Evolutionary conservation across 192 early-diverging fungal genomes (phyloP).

Genomic region (Obelidium mucronatum): DNA sequence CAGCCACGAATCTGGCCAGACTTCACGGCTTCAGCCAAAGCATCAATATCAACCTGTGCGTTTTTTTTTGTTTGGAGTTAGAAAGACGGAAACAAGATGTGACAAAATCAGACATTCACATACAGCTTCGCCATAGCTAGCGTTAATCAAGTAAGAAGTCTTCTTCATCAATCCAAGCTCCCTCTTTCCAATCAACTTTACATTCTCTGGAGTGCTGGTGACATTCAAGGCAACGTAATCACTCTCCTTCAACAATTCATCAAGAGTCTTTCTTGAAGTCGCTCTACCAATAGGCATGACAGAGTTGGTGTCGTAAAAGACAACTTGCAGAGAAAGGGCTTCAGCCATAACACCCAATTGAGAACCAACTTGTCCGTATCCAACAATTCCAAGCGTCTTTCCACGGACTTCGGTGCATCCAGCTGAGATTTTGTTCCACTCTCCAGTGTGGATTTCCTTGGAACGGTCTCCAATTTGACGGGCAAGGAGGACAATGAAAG

Average conservation of each 20-base stretch:
- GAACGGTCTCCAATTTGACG: slow-evolving; percentile 56
- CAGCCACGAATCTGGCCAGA: slow-evolving; percentile 50
- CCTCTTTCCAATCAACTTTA: slow-evolving; percentile 51
- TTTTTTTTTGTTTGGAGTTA: not conserved
- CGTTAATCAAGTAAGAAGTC: slow-evolving; percentile 52
- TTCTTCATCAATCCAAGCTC: slow-evolving; percentile 60
- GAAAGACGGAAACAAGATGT: slow-evolving; percentile 5
- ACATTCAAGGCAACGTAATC: slow-evolving; percentile 57
- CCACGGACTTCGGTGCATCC: slow-evolving; percentile 58
- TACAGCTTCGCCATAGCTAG: slow-evolving; percentile 48
- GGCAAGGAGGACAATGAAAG: slow-evolving; percentile 49
- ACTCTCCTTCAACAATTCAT: slow-evolving; percentile 47
- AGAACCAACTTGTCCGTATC: slow-evolving; percentile 58
- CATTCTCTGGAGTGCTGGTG: slow-evolving; percentile 45
- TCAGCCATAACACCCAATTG: slow-evolving; percentile 60
- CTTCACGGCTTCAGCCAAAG: slow-evolving; percentile 58
- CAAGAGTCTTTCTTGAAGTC: slow-evolving; percentile 37
- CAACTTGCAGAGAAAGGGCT: slow-evolving; percentile 51
- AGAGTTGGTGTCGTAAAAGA: slow-evolving; percentile 55
- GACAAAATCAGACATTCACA: slow-evolving; percentile 6
- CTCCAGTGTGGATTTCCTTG: slow-evolving; percentile 53
- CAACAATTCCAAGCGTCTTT: slow-evolving; percentile 61
- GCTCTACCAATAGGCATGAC: slow-evolving; percentile 57
- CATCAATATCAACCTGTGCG: slow-evolving; percentile 49
- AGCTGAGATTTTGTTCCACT: slow-evolving; percentile 59